These are phyloP conservation scores for Sporobolomyces phaffii DNA, from an alignment of 768 basidiomycete genomes.

Conservation along the genomic window DNA sequence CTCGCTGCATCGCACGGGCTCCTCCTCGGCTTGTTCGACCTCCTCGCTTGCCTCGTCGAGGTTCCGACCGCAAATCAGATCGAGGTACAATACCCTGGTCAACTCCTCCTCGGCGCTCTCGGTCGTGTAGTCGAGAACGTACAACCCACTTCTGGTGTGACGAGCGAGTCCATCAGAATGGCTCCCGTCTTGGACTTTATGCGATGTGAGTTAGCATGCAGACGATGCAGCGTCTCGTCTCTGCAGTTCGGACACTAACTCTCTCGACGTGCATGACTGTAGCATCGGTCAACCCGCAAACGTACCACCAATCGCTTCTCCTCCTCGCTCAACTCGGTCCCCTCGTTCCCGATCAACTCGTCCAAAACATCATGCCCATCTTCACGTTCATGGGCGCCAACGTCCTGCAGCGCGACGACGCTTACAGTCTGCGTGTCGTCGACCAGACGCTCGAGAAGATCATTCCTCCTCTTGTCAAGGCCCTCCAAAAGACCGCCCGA, in stretches of 20 bases:
- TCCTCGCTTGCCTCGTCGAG: constrained; percentile 38
- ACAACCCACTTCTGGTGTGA: constrained; percentile 16
- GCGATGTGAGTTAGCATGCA: constrained; percentile 33
- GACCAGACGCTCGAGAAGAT: constrained; percentile 91
- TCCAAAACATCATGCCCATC: constrained; percentile 94
- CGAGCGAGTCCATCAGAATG: constrained; percentile 31
- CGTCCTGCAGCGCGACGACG: constrained; percentile 91
- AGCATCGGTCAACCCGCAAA: constrained; percentile 89
- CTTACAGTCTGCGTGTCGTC: constrained; percentile 88
- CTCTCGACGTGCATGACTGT: constrained; percentile 31
- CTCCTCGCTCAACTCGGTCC: constrained; percentile 77
- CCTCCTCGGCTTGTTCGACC: constrained; percentile 34
- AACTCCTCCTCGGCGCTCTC: constrained; percentile 35
- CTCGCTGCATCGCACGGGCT: constrained; percentile 23
- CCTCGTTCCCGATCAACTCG: constrained; percentile 78
- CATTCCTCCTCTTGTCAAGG: constrained; percentile 83
- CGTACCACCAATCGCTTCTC: constrained; percentile 83
- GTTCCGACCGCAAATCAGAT: constrained; percentile 21
- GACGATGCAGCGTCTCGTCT: no score
- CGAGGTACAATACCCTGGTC: constrained; percentile 38
- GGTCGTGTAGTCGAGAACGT: constrained; percentile 29
- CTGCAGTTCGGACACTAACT: neutral
- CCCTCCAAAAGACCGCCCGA: constrained; percentile 59
- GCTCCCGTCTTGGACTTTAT: constrained; percentile 39
- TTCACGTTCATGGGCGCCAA: constrained; percentile 99